Percentiles rank a stretch among this genome's conserved stretches.
Evolutionary conservation across 1,284 basidiomycete genomes (phyloP).

Genomic region (Serendipita sp.): DNA sequence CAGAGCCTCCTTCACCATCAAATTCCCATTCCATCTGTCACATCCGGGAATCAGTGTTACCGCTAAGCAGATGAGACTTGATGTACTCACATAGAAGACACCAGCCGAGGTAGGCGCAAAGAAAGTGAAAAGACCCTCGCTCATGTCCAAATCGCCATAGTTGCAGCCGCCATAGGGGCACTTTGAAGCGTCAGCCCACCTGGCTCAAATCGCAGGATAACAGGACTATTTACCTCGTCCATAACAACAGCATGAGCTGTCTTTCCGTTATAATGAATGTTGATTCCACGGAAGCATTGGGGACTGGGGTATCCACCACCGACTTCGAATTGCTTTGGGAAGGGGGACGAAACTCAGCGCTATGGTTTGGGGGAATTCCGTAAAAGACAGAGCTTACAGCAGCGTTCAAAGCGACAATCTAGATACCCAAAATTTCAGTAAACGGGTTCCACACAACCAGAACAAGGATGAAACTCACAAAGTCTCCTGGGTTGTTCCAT

Average conservation of each 20-base stretch:
- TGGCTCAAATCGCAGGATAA: background rate
- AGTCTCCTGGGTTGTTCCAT: conserved; percentile 17
- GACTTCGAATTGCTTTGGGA: conserved; percentile 19
- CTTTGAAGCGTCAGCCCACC: conserved; percentile 12
- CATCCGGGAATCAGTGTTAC: no score
- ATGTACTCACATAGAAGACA: conserved; percentile 17
- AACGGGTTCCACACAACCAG: background rate
- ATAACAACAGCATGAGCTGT: conserved; percentile 29
- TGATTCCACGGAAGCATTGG: conserved; percentile 35
- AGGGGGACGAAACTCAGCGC: conserved; percentile 1
- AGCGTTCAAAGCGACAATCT: conserved; percentile 29
- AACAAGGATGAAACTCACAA: conserved; percentile 19
- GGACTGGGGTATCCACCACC: conserved; percentile 20
- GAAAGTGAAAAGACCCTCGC: conserved; percentile 31
- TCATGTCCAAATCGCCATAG: conserved; percentile 33
- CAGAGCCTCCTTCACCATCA: background rate
- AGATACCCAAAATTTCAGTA: background rate
- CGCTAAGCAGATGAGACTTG: no score
- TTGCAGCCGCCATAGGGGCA: conserved; percentile 26
- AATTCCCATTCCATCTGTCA: background rate
- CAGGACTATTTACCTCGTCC: conserved; percentile 25
- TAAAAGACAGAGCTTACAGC: conserved; percentile 17
- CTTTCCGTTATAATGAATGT: conserved; percentile 33
- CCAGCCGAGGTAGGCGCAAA: conserved; percentile 26
- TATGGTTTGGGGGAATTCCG: background rate